Evolutionary conservation across 2,329 filamentous ascomycete species (phyloP), one percentile per base, ranked within the genome.

Genomic region (Pyricularia sp.): DNA sequence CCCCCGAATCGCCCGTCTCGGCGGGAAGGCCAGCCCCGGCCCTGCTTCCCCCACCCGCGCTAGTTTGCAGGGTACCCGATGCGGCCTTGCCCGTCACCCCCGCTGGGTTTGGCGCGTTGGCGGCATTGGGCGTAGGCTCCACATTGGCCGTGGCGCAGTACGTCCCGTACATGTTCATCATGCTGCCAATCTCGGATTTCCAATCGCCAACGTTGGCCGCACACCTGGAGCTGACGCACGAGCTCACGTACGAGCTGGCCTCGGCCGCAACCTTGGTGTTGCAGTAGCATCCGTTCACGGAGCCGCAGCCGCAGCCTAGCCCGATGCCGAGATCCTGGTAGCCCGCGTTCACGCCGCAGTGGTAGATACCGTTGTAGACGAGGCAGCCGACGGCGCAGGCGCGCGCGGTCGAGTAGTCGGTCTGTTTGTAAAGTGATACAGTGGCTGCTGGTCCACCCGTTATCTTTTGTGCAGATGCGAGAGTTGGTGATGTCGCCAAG

Each of bases 241-340:
- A 68, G 4, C 69, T 71, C 58, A 76, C 69, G 67, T 75, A 74
- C 11, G 71, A 68, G 2, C 73, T 73, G 4, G 74, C 75, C 61
- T 72, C 75, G 66, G 68, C 69, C 4, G 68, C 72, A 55, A 72
- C 71, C 36, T 68, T 70, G 11, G 72, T 70, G 67, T 71, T 72
- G 69, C 74, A 75, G 69, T 72, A 72, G 69, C 75, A 75, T 36
- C 69, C 73, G 68, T 75, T 75, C 68, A 72, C 71, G 5, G 73
- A 72, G 12, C 67, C 68, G 70, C 71, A 74, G 26, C 72, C 73
- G 69, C 74, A 75, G 31, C 72, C 71, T 4, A 75, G 70, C 14
- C 70, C 70, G 33, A 71, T 68, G 31, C 73, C 74, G 4, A 76
- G 71, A 64, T 73, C 73, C 66, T 73, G 70, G 71, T 71, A 73